Evolutionary conservation across 352 stramenopile species (phyloP).

Genomic region (Thraustochytrium striatum): DNA sequence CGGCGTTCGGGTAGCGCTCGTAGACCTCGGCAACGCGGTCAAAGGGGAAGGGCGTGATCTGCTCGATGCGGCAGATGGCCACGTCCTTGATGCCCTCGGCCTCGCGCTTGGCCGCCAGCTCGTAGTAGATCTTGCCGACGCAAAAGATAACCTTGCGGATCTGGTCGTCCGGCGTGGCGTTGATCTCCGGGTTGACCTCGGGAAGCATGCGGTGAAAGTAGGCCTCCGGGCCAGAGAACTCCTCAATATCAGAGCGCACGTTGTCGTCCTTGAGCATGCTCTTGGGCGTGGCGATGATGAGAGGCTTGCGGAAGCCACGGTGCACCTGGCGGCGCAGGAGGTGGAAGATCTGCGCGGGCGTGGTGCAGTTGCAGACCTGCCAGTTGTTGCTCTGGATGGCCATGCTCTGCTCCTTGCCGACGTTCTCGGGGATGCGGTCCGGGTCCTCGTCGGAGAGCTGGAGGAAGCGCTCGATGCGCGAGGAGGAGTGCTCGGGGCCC

Average conservation of each 20-base stretch:
- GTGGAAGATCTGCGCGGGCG: conserved; percentile 85
- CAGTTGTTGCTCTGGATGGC: conserved; percentile 95
- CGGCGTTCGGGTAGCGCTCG: conserved; percentile 84
- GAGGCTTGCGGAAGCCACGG: conserved; percentile 93
- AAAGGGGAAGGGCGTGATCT: conserved; percentile 97
- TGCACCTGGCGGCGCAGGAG: conserved; percentile 83
- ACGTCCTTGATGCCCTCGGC: conserved; percentile 61
- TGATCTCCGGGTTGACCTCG: conserved; percentile 69
- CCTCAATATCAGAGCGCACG: conserved; percentile 79
- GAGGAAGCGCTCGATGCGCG: conserved; percentile 89
- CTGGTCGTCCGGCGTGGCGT: conserved; percentile 60
- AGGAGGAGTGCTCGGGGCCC: conserved; percentile 89
- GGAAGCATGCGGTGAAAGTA: conserved; percentile 82
- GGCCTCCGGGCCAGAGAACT: conserved; percentile 77
- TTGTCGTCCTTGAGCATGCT: conserved; percentile 85
- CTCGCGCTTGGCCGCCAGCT: conserved; percentile 75
- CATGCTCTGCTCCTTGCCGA: conserved; percentile 85
- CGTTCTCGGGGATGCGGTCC: conserved; percentile 78
- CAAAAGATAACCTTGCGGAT: conserved; percentile 83
- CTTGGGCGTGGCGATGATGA: conserved; percentile 92
- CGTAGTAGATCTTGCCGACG: conserved; percentile 95
- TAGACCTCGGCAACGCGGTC: conserved; percentile 80
- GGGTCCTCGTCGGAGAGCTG: conserved; percentile 88
- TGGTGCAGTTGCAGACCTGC: conserved; percentile 94
- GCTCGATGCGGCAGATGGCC: conserved; percentile 87